phyloP scores from a whole-genome alignment of 257 asterid species.

The Primulina tabacum region DNA sequence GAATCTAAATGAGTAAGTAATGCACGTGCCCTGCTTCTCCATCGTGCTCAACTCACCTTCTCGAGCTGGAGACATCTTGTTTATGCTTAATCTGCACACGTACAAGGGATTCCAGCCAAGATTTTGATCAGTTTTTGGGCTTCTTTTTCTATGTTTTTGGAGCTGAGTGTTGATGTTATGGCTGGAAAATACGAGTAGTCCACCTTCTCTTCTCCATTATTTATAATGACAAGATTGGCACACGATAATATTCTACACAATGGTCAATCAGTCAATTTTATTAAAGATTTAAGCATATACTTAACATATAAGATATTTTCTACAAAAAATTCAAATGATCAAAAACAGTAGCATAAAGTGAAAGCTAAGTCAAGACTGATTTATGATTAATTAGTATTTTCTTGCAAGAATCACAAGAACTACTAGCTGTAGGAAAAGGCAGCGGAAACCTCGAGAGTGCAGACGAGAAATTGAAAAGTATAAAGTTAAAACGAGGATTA shows the following conservation, averaged over 20 bases:
- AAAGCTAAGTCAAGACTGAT: background rate
- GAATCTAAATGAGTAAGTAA: slow-evolving; percentile 47
- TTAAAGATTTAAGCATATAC: background rate
- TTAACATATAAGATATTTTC: background rate
- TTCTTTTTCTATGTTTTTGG: background rate
- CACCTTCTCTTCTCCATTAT: slow-evolving; percentile 30
- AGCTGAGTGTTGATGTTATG: slow-evolving; percentile 9
- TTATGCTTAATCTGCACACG: background rate
- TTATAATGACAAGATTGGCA: slow-evolving; percentile 33
- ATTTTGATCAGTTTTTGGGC: background rate
- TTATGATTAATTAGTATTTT: background rate
- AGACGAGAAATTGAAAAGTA: slow-evolving; percentile 11
- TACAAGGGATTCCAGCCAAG: background rate
- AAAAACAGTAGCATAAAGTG: background rate
- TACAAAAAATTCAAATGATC: background rate
- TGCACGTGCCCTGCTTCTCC: slow-evolving; percentile 99
- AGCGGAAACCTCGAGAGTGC: slow-evolving; percentile 8
- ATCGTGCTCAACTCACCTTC: slow-evolving; percentile 76
- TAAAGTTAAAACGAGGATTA: background rate
- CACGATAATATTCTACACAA: slow-evolving; percentile 4
- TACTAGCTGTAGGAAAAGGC: slow-evolving; percentile 20
- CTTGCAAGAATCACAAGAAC: slow-evolving; percentile 14
- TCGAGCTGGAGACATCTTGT: background rate
- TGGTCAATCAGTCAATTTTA: slow-evolving; percentile 22
- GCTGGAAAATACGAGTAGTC: slow-evolving; percentile 16